These are phyloP conservation scores for Peniophora sp. DNA, from an alignment of 1,284 basidiomycete genomes.

Conservation along the genomic window DNA sequence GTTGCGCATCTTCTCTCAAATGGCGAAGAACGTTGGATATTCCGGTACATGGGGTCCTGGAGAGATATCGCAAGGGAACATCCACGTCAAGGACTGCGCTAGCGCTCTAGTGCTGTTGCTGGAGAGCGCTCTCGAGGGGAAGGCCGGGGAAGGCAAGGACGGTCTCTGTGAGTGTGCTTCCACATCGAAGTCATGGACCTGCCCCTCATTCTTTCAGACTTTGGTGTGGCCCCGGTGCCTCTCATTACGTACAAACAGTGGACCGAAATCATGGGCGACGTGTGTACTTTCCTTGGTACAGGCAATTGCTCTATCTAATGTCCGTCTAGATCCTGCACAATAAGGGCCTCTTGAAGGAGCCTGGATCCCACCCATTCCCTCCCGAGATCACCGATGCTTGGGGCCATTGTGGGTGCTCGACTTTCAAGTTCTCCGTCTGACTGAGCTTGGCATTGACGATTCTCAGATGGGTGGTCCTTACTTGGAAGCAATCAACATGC, in stretches of 20 bases:
- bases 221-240: conserved; percentile 10
- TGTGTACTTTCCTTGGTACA: conserved; percentile 12
- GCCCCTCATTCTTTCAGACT: conserved; percentile 10
- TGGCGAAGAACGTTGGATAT: conserved; percentile 22
- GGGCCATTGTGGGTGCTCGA: conserved; percentile 25
- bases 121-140: conserved; percentile 28
- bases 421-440: no score
- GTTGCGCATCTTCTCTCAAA: conserved; percentile 24
- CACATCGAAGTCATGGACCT: conserved; percentile 14
- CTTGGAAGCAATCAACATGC: conserved; percentile 29
- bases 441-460: no score
- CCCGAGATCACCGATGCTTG: conserved; percentile 23
- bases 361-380: conserved; percentile 26
- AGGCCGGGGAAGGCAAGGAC: conserved; percentile 29
- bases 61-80: conserved; percentile 26
- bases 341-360: conserved; percentile 25
- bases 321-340: conserved; percentile 24
- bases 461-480: conserved; percentile 30
- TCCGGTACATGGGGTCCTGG: conserved; percentile 34
- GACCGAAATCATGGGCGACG: conserved; percentile 28
- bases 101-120: conserved; percentile 24
- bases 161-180: conserved; percentile 24
- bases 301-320: not conserved
- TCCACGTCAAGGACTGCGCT: conserved; percentile 31
- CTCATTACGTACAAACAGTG: conserved; percentile 19